Evolutionary conservation across 768 basidiomycete species (phyloP).

Genomic region (Mycena amicta): DNA sequence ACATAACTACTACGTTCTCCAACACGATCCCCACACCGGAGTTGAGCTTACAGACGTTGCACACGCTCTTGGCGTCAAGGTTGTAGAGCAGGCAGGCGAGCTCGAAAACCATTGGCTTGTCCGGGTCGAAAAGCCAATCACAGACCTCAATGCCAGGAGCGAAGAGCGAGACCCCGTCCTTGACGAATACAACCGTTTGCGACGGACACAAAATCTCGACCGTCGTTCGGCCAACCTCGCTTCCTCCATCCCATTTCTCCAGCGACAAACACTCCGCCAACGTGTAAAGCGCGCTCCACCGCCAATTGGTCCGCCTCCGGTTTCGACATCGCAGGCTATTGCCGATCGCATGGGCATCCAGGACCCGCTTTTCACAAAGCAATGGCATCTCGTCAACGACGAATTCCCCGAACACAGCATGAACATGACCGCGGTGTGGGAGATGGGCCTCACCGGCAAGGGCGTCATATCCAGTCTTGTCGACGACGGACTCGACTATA

Average conservation of each 20-base stretch:
- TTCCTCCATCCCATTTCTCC: conserved; percentile 60
- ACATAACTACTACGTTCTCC: conserved; percentile 83
- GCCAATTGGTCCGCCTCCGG: conserved; percentile 43
- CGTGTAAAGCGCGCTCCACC: conserved; percentile 78
- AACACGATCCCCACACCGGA: conserved; percentile 54
- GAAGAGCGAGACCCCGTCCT: conserved; percentile 48
- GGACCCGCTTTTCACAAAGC: conserved; percentile 81
- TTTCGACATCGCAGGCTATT: conserved; percentile 46
- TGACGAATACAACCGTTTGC: conserved; percentile 49
- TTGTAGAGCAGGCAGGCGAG: conserved; percentile 78
- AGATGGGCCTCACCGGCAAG: conserved; percentile 77
- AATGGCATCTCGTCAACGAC: conserved; percentile 96
- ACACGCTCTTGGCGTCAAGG: conserved; percentile 67
- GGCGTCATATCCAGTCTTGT: conserved; percentile 88
- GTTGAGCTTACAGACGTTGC: conserved; percentile 65
- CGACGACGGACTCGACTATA: conserved; percentile 94
- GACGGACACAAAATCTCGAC: conserved; percentile 30
- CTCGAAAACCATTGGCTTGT: conserved; percentile 77
- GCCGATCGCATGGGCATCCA: conserved; percentile 65
- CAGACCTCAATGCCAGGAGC: conserved; percentile 31
- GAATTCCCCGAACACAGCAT: conserved; percentile 80
- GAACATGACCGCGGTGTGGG: conserved; percentile 95
- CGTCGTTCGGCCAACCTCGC: conserved; percentile 52
- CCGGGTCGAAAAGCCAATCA: conserved; percentile 53
- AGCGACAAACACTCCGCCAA: conserved; percentile 65